Percentiles rank a stretch among this genome's conserved stretches.
Evolutionary conservation across 768 basidiomycete species (phyloP).

Genomic region (Hydnomerulius pinastri): DNA sequence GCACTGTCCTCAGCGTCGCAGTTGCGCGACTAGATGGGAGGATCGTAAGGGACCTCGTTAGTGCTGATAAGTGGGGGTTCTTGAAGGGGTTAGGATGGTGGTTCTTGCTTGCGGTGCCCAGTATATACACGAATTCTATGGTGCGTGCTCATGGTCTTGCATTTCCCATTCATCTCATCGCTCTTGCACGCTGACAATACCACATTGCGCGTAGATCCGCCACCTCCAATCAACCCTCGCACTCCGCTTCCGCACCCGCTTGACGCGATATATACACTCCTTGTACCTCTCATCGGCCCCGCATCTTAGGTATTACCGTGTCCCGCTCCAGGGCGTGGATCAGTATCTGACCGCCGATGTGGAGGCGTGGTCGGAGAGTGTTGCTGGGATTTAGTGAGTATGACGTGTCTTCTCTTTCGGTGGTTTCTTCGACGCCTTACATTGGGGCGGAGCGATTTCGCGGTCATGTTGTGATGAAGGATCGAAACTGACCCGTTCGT

Average conservation of each 20-base stretch:
- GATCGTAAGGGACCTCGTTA: slow-evolving; percentile 87
- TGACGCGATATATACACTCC: slow-evolving; percentile 90
- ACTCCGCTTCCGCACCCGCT: slow-evolving; percentile 76
- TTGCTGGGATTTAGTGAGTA: slow-evolving; percentile 87
- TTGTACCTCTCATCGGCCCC: slow-evolving; percentile 82
- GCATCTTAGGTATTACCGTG: slow-evolving; percentile 68
- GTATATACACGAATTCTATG: slow-evolving; percentile 96
- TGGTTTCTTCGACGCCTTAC: too few relatives aligned
- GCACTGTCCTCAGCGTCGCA: slow-evolving; percentile 85
- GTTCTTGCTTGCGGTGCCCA: slow-evolving; percentile 90
- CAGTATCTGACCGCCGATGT: slow-evolving; percentile 95
- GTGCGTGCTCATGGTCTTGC: slow-evolving; percentile 37
- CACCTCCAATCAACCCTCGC: slow-evolving; percentile 88
- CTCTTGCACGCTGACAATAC: not conserved
- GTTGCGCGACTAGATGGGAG: slow-evolving; percentile 89
- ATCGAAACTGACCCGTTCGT: not conserved
- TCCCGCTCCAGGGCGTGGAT: slow-evolving; percentile 73
- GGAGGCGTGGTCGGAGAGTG: slow-evolving; percentile 82
- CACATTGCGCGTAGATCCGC: slow-evolving; percentile 59
- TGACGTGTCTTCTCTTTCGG: not conserved
- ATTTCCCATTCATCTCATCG: not conserved
- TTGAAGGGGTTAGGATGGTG: slow-evolving; percentile 79
- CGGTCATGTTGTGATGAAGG: too few relatives aligned
- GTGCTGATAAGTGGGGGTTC: slow-evolving; percentile 84
- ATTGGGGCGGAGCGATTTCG: too few relatives aligned